Evolutionary conservation across 2,329 filamentous ascomycete genomes (phyloP).

Genomic region (Exophiala viscosa): DNA sequence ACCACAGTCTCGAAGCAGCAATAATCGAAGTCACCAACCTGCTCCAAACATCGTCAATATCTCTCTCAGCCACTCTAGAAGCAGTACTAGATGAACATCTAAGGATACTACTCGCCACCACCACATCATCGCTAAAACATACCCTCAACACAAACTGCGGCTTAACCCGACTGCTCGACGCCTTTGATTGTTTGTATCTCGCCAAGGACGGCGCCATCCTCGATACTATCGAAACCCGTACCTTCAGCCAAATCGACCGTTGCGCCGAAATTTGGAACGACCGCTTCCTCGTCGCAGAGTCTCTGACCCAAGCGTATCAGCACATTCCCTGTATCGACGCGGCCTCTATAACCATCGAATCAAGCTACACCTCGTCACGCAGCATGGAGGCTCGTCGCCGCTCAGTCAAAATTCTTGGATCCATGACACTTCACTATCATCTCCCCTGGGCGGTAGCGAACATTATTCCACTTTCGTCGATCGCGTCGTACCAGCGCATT

Average conservation of each 20-base stretch:
- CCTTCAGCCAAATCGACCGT: slow-evolving; percentile 73
- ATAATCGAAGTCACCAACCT: slow-evolving; percentile 9
- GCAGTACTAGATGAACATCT: slow-evolving; percentile 73
- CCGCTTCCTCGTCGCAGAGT: slow-evolving; percentile 72
- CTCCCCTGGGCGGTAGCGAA: slow-evolving; percentile 66
- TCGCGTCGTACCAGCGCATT: slow-evolving; percentile 65
- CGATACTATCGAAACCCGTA: slow-evolving; percentile 60
- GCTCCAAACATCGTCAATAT: slow-evolving; percentile 20
- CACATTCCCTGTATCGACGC: slow-evolving; percentile 51
- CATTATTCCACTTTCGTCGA: slow-evolving; percentile 64
- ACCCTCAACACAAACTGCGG: slow-evolving; percentile 67
- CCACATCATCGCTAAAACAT: slow-evolving; percentile 58
- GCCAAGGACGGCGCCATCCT: slow-evolving; percentile 69
- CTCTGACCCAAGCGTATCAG: slow-evolving; percentile 69
- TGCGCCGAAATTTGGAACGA: slow-evolving; percentile 67
- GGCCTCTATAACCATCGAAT: slow-evolving; percentile 60
- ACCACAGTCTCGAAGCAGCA: slow-evolving; percentile 4
- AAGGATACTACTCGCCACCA: slow-evolving; percentile 47
- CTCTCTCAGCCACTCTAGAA: slow-evolving; percentile 65
- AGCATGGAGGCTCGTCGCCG: slow-evolving; percentile 49
- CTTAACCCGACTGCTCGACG: slow-evolving; percentile 61
- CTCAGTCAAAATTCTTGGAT: slow-evolving; percentile 61
- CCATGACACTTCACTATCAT: slow-evolving; percentile 64
- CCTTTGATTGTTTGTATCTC: slow-evolving; percentile 70
- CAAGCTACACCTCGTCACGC: slow-evolving; percentile 39